A percentile compares a stretch with the other conserved stretches of the same genome.
Evolutionary conservation across 1,284 basidiomycete species (phyloP).

Genomic region (Coriolopsis trogii): DNA sequence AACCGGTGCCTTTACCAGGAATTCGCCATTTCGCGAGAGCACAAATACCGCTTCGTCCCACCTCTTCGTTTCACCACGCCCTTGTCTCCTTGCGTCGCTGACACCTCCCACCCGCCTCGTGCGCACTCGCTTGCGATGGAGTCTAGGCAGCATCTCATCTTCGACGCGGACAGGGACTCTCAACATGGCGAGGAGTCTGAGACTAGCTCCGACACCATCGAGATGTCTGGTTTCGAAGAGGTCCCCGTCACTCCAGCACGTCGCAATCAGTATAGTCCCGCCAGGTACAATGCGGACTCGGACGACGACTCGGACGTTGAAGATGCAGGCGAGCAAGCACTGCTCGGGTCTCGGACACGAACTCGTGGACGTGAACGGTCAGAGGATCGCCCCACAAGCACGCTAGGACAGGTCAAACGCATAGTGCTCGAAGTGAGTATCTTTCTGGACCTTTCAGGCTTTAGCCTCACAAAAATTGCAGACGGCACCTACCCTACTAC

Average conservation of each 20-base stretch:
- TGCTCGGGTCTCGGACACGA: slow-evolving; percentile 35
- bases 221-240: slow-evolving; percentile 40
- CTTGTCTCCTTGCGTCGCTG: neutral
- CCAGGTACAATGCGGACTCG: slow-evolving; percentile 29
- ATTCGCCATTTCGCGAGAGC: too few species aligned
- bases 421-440: slow-evolving; percentile 66
- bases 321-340: slow-evolving; percentile 37
- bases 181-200: slow-evolving; percentile 17
- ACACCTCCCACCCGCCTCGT: neutral
- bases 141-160: slow-evolving; percentile 18
- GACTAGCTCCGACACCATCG: slow-evolving; percentile 37
- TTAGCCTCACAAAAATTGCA: slow-evolving; percentile 32
- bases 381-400: slow-evolving; percentile 7
- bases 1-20: too few species aligned
- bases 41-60: neutral
- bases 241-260: slow-evolving; percentile 34
- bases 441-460: neutral
- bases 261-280: slow-evolving; percentile 16
- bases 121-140: slow-evolving; percentile 1
- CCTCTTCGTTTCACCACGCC: neutral
- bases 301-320: slow-evolving; percentile 33
- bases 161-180: slow-evolving; percentile 16
- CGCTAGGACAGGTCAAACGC: slow-evolving; percentile 56
- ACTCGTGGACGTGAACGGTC: slow-evolving; percentile 31
- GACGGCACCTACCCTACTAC: slow-evolving; percentile 73